phyloP scores from a whole-genome alignment of 805 yeast genomes.

The Ogataea pini region DNA sequence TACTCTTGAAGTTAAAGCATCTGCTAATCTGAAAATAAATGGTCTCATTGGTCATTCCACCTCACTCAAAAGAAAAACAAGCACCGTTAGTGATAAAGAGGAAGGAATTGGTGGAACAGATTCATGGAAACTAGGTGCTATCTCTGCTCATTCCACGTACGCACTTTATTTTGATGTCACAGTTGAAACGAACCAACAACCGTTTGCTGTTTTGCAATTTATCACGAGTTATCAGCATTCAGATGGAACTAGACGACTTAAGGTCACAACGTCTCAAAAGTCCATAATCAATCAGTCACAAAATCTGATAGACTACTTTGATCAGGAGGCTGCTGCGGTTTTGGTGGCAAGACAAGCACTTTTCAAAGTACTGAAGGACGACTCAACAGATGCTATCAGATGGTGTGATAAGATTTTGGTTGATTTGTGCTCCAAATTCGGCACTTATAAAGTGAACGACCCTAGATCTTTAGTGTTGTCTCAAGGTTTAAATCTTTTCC shows the following conservation, averaged over 20 bases:
- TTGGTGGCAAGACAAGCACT: slow-evolving; percentile 57
- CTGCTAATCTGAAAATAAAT: slow-evolving; percentile 50
- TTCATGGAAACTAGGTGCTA: slow-evolving; percentile 60
- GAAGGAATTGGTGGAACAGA: slow-evolving; percentile 55
- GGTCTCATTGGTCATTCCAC: slow-evolving; percentile 67
- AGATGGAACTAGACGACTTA: slow-evolving; percentile 54
- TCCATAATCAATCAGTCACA: slow-evolving; percentile 41
- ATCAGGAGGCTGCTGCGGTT: slow-evolving; percentile 70
- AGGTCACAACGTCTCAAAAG: slow-evolving; percentile 59
- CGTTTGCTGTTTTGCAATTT: slow-evolving; percentile 49
- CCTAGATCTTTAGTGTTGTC: slow-evolving; percentile 52
- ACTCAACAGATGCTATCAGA: slow-evolving; percentile 44
- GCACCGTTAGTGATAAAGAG: slow-evolving; percentile 36
- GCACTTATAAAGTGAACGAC: slow-evolving; percentile 48
- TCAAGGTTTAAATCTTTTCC: slow-evolving; percentile 52
- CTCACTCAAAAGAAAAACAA: slow-evolving; percentile 40
- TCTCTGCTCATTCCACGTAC: slow-evolving; percentile 59
- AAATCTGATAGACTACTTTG: slow-evolving; percentile 52
- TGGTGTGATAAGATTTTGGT: slow-evolving; percentile 51
- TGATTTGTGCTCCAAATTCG: slow-evolving; percentile 48
- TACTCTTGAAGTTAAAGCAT: slow-evolving; percentile 55
- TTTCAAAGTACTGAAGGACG: slow-evolving; percentile 40
- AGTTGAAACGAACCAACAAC: slow-evolving; percentile 18
- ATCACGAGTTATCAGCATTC: slow-evolving; percentile 64
- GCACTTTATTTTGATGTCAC: slow-evolving; percentile 56